Conservation (phyloP, 768 basidiomycete genomes). For the Tephrocybe rancida region DNA sequence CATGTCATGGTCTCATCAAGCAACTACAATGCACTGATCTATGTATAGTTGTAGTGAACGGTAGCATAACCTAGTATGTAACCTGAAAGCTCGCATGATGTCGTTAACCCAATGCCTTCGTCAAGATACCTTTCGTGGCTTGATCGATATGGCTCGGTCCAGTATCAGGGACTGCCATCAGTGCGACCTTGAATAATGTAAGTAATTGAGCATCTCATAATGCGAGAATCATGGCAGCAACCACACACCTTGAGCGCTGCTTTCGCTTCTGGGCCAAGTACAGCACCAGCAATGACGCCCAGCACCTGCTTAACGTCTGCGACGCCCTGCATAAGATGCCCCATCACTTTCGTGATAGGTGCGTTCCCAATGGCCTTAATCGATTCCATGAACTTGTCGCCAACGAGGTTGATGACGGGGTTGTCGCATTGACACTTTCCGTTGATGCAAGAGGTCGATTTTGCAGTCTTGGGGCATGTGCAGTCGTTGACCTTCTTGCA, state of each 20-base stretch:
- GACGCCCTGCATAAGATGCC: constrained; percentile 8
- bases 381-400: background rate
- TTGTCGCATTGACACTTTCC: constrained; percentile 11
- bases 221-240: background rate
- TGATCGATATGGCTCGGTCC: constrained; percentile 9
- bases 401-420: constrained; percentile 1
- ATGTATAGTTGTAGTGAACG: no score
- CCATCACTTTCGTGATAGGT: constrained; percentile 8
- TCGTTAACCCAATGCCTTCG: constrained; percentile 1
- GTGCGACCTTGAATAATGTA: background rate
- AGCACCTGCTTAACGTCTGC: constrained; percentile 6
- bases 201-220: background rate
- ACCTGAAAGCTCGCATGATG: no score
- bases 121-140: constrained; percentile 6
- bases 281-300: constrained; percentile 6
- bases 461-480: constrained; percentile 2
- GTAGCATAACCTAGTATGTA: no score
- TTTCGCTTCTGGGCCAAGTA: constrained; percentile 8
- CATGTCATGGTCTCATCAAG: no score
- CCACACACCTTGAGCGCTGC: constrained; percentile 7
- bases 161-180: constrained; percentile 5
- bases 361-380: constrained; percentile 9
- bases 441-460: constrained; percentile 11
- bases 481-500: constrained; percentile 3
- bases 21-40: no score